These are phyloP conservation scores for Seiridium cupressi DNA, from an alignment of 2,329 filamentous ascomycete genomes.

Conservation along the genomic window DNA sequence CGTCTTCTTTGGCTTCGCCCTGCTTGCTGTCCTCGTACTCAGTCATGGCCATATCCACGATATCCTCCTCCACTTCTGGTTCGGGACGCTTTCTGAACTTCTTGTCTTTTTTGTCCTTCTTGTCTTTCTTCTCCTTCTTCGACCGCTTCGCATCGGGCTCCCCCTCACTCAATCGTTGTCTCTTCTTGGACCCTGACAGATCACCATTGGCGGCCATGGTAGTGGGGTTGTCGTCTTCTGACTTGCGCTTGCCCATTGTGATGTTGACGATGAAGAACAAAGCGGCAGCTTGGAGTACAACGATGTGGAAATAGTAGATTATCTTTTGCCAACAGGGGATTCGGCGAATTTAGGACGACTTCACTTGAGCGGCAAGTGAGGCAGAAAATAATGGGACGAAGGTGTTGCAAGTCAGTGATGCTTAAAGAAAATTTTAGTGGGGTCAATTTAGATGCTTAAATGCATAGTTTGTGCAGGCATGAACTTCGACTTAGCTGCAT, in stretches of 20 bases:
- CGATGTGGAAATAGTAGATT: too few relatives aligned
- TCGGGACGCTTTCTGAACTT: slow-evolving; percentile 13
- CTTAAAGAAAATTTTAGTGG: slow-evolving; percentile 46
- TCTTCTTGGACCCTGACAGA: slow-evolving; percentile 19
- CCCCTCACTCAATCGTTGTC: slow-evolving; percentile 20
- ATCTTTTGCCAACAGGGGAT: too few relatives aligned
- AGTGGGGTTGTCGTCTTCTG: slow-evolving; percentile 18
- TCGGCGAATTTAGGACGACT: too few relatives aligned
- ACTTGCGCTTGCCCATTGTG: slow-evolving; percentile 23
- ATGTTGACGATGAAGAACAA: too few relatives aligned
- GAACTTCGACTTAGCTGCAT: neutral
- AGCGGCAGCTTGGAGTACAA: too few relatives aligned
- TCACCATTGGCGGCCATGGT: slow-evolving; percentile 8
- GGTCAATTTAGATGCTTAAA: slow-evolving; percentile 26
- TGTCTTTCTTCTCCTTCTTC: slow-evolving; percentile 13
- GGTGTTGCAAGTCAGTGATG: neutral
- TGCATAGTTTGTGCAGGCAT: neutral
- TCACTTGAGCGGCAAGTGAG: neutral
- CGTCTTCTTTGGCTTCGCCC: neutral
- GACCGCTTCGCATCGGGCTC: slow-evolving; percentile 15
- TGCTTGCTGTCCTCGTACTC: slow-evolving; percentile 3
- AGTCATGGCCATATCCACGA: slow-evolving; percentile 4
- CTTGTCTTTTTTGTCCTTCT: slow-evolving; percentile 25
- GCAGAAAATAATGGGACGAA: slow-evolving; percentile 27
- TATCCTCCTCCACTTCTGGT: slow-evolving; percentile 9